Evolutionary conservation across 257 asterid species (phyloP), one percentile per base, ranked within the genome.

Genomic region (Lavandula angustifolia): DNA sequence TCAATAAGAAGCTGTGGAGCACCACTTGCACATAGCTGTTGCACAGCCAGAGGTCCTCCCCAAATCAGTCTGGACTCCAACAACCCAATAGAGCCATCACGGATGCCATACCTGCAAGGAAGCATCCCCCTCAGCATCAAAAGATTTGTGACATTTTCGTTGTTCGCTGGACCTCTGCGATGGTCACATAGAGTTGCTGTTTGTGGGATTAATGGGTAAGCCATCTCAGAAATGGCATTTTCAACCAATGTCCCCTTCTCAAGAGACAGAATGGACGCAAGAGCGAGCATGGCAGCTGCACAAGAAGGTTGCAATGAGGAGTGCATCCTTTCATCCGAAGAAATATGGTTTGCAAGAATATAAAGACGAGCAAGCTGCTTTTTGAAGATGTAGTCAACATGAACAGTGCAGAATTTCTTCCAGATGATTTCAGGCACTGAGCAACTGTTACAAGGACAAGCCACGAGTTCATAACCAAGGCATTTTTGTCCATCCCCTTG

Each of bases 21-120:
- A 69, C 97, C 91, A 71, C 96, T 87, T 42, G 95, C 97, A 76
- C 97, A 94, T 68, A 88, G 78, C 69, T 94, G 97, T 66, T 94
- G 99, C 71, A 90, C 95, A 74, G 99, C 96, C 73, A 90, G 59
- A 68, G 97, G 96, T 54, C 99, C 99, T 76, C 97, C n/a, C 95
- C 95, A 86, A 76, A 79, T 87, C 78, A 94, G 71, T 74, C 96
- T 82, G 72, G 91, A 78, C 73, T 87, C 92, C 82, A 94, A 68
- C 74, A 94, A 72, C 75, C 99, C 99, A 66, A 90, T 74, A 66
- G 87, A 88, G 34, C 97, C 99, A 79, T 94, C 99, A 63, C 91
- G 80, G 50, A 87, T 66, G 13, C 99, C 99, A 75, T 87, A 91
- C 86, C 91, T 81, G 77, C 81, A 66, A n/a, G 99, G 94, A 54